Conservation (phyloP, 805 yeast species). For the Candida namnaoensis region DNA sequence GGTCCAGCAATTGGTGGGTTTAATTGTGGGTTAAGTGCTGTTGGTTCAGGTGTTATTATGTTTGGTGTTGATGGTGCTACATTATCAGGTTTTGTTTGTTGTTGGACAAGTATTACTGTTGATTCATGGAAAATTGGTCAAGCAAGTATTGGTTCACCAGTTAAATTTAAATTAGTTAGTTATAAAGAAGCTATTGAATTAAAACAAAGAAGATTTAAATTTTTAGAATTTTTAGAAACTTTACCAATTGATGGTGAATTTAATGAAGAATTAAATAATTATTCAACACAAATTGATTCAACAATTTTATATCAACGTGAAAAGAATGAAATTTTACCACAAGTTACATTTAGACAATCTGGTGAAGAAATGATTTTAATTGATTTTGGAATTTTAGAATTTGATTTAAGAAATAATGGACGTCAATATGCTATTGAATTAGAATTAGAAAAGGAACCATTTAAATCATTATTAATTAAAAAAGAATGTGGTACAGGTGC, state of each 20-base stretch:
- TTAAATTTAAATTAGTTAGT: conserved; percentile 13
- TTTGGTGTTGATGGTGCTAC: conserved; percentile 24
- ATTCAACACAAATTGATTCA: conserved; percentile 4
- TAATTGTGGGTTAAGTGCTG: conserved; percentile 15
- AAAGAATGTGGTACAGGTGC: conserved; percentile 18
- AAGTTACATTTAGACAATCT: conserved; percentile 18
- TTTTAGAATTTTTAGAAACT: conserved; percentile 8
- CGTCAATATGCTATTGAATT: conserved; percentile 20
- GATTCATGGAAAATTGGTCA: conserved; percentile 27
- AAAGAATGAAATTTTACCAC: conserved; percentile 9
- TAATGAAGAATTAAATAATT: conserved; percentile 2
- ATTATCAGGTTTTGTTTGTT: conserved; percentile 19
- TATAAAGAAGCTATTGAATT: conserved; percentile 16
- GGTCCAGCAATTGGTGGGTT: neutral
- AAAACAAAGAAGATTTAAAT: conserved; percentile 9
- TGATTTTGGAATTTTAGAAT: conserved; percentile 21
- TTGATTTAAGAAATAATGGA: conserved; percentile 22
- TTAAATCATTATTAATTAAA: conserved; percentile 5
- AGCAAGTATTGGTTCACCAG: conserved; percentile 18
- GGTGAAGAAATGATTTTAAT: conserved; percentile 23
- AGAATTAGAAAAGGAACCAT: neutral
- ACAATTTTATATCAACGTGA: conserved; percentile 7
- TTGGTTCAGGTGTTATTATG: conserved; percentile 16
- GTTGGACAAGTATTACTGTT: conserved; percentile 15
- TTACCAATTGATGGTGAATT: neutral